Conservation (phyloP, 163 green algal species). For the Coccomyxa subellipsoidea region DNA sequence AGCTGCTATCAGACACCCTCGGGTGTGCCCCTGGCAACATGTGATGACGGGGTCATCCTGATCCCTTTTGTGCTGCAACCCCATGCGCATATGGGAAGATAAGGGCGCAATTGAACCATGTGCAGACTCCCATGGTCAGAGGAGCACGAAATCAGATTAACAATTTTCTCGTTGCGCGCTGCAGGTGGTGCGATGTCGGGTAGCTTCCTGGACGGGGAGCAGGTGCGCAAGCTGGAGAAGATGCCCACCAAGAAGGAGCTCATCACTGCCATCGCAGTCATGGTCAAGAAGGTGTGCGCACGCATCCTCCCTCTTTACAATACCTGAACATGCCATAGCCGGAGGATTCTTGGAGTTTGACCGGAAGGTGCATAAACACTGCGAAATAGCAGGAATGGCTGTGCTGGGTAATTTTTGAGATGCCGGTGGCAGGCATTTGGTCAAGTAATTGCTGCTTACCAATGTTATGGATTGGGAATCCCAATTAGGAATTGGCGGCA, state of each 20-base stretch:
- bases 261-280: slow-evolving; percentile 69
- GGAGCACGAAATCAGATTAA: too few species aligned
- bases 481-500: neutral
- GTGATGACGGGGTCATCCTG: too few species aligned
- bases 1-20: too few species aligned
- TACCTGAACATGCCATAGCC: neutral
- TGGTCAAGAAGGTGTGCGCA: slow-evolving; percentile 63
- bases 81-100: too few species aligned
- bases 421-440: too few species aligned
- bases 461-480: neutral
- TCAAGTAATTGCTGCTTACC: too few species aligned
- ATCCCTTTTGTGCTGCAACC: too few species aligned
- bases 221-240: slow-evolving; percentile 73
- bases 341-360: neutral
- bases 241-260: slow-evolving; percentile 88
- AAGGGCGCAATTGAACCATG: too few species aligned
- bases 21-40: too few species aligned
- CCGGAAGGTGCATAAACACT: neutral
- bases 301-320: neutral
- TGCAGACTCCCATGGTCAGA: too few species aligned
- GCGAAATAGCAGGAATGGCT: neutral
- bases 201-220: slow-evolving; percentile 45
- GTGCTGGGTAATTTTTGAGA: neutral
- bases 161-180: slow-evolving; percentile 23
- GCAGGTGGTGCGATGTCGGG: slow-evolving; percentile 64